Base-by-base conservation (phyloP, 2,329 filamentous ascomycete genomes). In the Colletotrichum sp. region DNA sequence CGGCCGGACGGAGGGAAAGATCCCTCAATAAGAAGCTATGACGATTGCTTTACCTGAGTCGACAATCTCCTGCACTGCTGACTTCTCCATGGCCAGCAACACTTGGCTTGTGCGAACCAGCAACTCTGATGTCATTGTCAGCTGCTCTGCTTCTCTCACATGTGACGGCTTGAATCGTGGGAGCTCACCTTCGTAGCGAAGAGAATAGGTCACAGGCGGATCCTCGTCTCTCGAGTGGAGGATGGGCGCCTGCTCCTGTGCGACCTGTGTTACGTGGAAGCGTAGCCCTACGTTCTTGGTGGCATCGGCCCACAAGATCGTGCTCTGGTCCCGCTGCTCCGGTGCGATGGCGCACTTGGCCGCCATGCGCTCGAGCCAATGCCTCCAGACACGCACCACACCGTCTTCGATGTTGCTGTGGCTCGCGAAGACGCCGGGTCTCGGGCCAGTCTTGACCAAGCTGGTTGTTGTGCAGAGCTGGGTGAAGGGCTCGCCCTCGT, bases 401-500 rank as follows among this genome's bases (percentile, higher is more conserved):
- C 93, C 88, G 72, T 96, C 92, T 70, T 91, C 90, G 52, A 96
- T 86, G 57, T 91, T 92, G 68, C 93, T 89, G 77, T 92, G 91
- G 80, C 89, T 92, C 69, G 91, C 85, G 78, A 95, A 93, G 1
- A 94, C 82, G 6, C 92, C 92, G 26, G 87, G 88, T 32, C 88
- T 88, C 1, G 92, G 89, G 1, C 92, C 91, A 34, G 92, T 86
- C 81, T 93, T 93, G 76, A 95, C 92, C 49, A 98, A 84, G 80
- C 93, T 95, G 9, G 91, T 91, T 28, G 91, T 87, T 7, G 92
- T 90, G 81, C 93, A 94, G 13, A 97, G 88, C 84, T 97, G 95
- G 2, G 93, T 92, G 81, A 96, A 96, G 21, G 92, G 85, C 83
- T 96, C 94, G 77, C 92, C 89, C 2, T 90, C 89, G 78, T 96